Evolutionary conservation across 2,329 filamentous ascomycete genomes (phyloP).

Genomic region (Aspergillus sergii): DNA sequence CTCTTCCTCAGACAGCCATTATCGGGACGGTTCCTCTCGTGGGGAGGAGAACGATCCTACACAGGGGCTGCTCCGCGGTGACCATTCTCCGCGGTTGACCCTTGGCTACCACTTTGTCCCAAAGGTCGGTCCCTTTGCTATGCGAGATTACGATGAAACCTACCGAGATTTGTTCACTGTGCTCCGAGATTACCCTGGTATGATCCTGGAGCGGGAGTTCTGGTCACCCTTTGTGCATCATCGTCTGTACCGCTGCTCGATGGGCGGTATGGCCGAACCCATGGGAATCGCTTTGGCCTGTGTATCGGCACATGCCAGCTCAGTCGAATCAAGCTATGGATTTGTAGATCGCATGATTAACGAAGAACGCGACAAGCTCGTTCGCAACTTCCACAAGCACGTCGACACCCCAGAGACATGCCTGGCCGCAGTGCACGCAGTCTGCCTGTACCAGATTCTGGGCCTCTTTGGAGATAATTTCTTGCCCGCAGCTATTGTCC

Average conservation of each 20-base stretch:
- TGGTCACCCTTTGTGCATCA: conserved; percentile 23
- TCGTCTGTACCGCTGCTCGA: conserved; percentile 15
- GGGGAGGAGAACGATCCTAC: not conserved
- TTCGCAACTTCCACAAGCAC: conserved; percentile 15
- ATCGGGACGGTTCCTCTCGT: not conserved
- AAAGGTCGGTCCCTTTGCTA: not conserved
- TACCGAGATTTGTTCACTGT: conserved; percentile 12
- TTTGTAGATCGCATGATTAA: conserved; percentile 18
- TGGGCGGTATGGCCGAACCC: conserved; percentile 18
- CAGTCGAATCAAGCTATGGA: conserved; percentile 13
- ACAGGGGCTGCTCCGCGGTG: not conserved
- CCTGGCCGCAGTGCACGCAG: conserved; percentile 19
- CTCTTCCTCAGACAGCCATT: not conserved
- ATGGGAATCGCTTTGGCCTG: conserved; percentile 17
- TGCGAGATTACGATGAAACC: conserved; percentile 1
- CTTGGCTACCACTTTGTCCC: conserved; percentile 15
- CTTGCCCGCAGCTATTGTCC: not conserved
- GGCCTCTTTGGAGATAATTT: conserved; percentile 18
- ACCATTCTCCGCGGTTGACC: conserved; percentile 5
- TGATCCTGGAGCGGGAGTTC: conserved; percentile 18
- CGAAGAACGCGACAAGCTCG: conserved; percentile 17
- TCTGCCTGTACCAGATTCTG: conserved; percentile 21
- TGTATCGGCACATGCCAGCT: conserved; percentile 15
- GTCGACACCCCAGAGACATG: conserved; percentile 16
- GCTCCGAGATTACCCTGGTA: conserved; percentile 16